A percentile compares a stretch with the other conserved stretches of the same genome.
These are phyloP conservation scores for Arxiozyma bovina DNA, from an alignment of 1,139 yeast species.

Conservation along the genomic window DNA sequence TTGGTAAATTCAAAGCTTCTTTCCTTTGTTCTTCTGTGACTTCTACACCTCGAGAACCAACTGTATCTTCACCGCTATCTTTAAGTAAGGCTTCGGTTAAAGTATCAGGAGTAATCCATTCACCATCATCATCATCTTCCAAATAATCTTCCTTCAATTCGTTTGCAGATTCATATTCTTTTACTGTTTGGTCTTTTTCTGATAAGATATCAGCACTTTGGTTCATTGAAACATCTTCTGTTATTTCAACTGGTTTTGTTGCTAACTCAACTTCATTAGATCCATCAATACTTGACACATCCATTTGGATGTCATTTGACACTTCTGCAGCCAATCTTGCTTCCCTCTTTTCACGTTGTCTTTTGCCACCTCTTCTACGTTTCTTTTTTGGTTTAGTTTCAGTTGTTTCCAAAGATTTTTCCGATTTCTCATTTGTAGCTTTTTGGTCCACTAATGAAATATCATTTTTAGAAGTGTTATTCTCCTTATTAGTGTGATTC, in stretches of 20 bases:
- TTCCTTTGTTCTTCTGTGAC: constrained; percentile 16
- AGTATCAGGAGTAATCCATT: constrained; percentile 92
- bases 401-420: constrained; percentile 14
- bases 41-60: constrained; percentile 32
- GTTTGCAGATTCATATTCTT: constrained; percentile 4
- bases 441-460: neutral
- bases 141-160: constrained; percentile 19
- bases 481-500: constrained; percentile 4
- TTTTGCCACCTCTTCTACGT: constrained; percentile 57
- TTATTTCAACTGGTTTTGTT: constrained; percentile 5
- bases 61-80: constrained; percentile 47
- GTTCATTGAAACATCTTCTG: constrained; percentile 6
- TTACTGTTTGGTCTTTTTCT: constrained; percentile 9
- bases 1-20: constrained; percentile 24
- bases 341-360: constrained; percentile 49
- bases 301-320: neutral
- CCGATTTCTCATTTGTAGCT: constrained; percentile 4
- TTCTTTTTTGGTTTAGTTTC: constrained; percentile 32
- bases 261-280: neutral
- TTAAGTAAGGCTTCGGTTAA: constrained; percentile 58
- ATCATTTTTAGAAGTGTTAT: constrained; percentile 5
- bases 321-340: constrained; percentile 17
- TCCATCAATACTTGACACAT: neutral
- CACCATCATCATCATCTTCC: constrained; percentile 69
- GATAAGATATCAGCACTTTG: constrained; percentile 9